Percentiles rank a stretch among this genome's conserved stretches.
Conservation (phyloP, 805 yeast species). For the Lipomyces oligophaga region DNA sequence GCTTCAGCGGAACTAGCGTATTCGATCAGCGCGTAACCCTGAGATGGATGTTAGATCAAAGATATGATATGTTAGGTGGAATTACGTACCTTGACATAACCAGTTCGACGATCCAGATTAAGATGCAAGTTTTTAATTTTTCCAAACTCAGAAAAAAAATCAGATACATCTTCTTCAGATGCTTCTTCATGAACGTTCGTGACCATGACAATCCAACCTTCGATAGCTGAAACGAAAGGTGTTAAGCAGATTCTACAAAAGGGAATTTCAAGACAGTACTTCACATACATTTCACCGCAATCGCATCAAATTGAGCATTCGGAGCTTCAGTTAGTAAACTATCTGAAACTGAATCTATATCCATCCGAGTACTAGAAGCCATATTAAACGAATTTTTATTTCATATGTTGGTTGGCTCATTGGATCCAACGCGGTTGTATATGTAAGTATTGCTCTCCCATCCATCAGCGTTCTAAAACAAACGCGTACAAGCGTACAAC, state of each 20-base stretch:
- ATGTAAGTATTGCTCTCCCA: no score
- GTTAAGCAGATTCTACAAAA: background rate
- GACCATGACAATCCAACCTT: slow-evolving; percentile 45
- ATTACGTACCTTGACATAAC: slow-evolving; percentile 40
- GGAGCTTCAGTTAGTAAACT: slow-evolving; percentile 7
- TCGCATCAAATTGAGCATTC: slow-evolving; percentile 18
- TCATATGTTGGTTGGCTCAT: no score
- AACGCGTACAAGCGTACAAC: no score
- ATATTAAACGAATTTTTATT: no score
- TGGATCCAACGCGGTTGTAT: no score
- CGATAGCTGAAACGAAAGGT: slow-evolving; percentile 36
- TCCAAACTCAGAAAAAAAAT: slow-evolving; percentile 44
- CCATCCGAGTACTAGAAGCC: no score
- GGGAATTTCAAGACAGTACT: no score
- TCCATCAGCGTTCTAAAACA: no score
- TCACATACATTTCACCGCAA: slow-evolving; percentile 23
- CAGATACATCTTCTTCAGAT: slow-evolving; percentile 44
- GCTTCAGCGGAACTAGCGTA: slow-evolving; percentile 39
- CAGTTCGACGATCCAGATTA: slow-evolving; percentile 45
- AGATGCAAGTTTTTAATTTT: slow-evolving; percentile 40
- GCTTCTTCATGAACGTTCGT: slow-evolving; percentile 46
- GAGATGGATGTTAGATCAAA: background rate
- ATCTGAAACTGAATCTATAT: background rate
- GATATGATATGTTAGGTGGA: slow-evolving; percentile 5
- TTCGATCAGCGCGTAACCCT: slow-evolving; percentile 45